Conservation (phyloP, 345 rosid species). For the Acer yangbiense region DNA sequence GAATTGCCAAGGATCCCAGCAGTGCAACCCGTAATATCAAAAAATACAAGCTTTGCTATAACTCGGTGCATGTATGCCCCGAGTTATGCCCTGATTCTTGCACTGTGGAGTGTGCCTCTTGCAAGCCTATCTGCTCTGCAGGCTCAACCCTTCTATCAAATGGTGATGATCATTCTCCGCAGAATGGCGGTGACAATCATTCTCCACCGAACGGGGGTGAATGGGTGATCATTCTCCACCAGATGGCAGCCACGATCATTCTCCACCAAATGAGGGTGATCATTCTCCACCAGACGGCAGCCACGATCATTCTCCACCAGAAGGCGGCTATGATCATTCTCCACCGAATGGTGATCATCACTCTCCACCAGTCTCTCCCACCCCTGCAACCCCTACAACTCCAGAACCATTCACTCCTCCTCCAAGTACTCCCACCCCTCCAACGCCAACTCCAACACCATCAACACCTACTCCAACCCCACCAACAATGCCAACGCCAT, state of each 20-base stretch:
- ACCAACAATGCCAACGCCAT: neutral
- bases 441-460: neutral
- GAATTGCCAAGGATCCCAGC: slow-evolving; percentile 59
- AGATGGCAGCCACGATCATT: too few species aligned
- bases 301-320: neutral
- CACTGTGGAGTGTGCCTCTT: slow-evolving; percentile 50
- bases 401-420: neutral
- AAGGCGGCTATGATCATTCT: neutral
- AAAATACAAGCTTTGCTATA: slow-evolving; percentile 51
- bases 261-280: neutral
- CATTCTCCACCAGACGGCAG: neutral
- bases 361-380: neutral
- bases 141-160: slow-evolving; percentile 11
- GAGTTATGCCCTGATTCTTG: slow-evolving; percentile 55
- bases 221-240: neutral
- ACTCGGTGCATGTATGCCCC: slow-evolving; percentile 55
- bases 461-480: neutral
- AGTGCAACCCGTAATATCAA: slow-evolving; percentile 42
- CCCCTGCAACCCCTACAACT: neutral
- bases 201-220: neutral
- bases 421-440: neutral
- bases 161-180: neutral
- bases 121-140: slow-evolving; percentile 50
- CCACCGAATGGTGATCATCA: neutral
- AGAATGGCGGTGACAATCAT: neutral